phyloP scores from a whole-genome alignment of 495 filamentous ascomycete species.

The Penicillium taxi region DNA sequence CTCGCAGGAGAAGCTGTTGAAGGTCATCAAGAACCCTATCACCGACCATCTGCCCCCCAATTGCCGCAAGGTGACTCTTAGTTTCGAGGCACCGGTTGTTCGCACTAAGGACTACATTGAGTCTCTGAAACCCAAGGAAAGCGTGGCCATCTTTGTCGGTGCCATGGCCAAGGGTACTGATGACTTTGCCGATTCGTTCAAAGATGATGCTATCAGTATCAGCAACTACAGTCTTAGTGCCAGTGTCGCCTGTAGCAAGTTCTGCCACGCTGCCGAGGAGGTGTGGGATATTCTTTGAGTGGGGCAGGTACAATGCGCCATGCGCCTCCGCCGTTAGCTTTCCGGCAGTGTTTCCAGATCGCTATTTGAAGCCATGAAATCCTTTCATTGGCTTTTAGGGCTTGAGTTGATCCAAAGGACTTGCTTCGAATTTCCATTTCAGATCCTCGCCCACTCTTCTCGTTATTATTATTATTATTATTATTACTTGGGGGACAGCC shows the following conservation, averaged over 20 bases:
- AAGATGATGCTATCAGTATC: constrained; percentile 95
- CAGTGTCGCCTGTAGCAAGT: constrained; percentile 97
- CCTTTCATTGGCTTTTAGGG: constrained; percentile 8
- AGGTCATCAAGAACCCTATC: constrained; percentile 96
- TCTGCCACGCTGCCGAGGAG: constrained; percentile 97
- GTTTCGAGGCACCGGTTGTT: constrained; percentile 81
- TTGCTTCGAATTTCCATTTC: not conserved
- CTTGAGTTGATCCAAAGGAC: too few relatives aligned
- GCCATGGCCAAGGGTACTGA: constrained; percentile 97
- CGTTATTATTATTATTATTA: constrained; percentile 1
- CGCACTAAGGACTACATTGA: constrained; percentile 83
- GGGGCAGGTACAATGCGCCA: constrained; percentile 7
- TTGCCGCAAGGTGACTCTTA: constrained; percentile 93
- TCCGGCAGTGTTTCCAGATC: constrained; percentile 6
- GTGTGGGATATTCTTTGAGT: constrained; percentile 81
- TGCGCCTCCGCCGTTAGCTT: constrained; percentile 4
- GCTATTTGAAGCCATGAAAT: constrained; percentile 34
- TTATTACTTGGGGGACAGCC: constrained; percentile 1
- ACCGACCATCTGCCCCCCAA: constrained; percentile 93
- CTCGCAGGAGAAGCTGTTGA: constrained; percentile 92
- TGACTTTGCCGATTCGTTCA: constrained; percentile 88
- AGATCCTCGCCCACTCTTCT: not conserved
- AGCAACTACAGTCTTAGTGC: constrained; percentile 96
- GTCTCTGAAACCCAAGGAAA: constrained; percentile 69
- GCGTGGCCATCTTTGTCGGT: constrained; percentile 93